Conservation (phyloP, 352 stramenopile genomes). For the Globisporangium paroecandrum region DNA sequence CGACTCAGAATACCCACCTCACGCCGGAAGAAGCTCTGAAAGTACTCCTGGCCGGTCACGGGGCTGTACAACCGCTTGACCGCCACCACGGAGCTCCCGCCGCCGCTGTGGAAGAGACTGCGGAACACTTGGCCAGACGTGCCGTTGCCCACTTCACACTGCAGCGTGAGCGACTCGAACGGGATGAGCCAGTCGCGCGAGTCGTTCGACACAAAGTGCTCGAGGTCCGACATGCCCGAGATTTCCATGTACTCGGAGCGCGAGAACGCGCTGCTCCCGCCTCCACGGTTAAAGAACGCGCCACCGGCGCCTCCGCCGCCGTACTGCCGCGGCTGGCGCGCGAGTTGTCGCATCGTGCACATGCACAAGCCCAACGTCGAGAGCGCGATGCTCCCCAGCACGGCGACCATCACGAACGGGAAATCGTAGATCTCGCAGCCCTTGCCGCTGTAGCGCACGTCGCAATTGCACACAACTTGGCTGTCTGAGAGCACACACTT, state of each 20-base stretch:
- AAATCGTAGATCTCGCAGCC: slow-evolving; percentile 86
- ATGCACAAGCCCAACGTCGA: slow-evolving; percentile 85
- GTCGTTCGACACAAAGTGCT: slow-evolving; percentile 87
- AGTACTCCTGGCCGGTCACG: slow-evolving; percentile 85
- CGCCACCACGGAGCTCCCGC: slow-evolving; percentile 79
- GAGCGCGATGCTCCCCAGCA: slow-evolving; percentile 72
- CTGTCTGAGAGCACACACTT: slow-evolving; percentile 52
- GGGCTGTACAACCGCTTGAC: slow-evolving; percentile 88
- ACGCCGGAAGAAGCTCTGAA: slow-evolving; percentile 88
- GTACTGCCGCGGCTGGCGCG: slow-evolving; percentile 52
- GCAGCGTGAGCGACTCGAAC: slow-evolving; percentile 84
- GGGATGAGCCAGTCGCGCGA: slow-evolving; percentile 88
- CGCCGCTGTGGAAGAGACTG: slow-evolving; percentile 78
- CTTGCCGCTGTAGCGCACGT: slow-evolving; percentile 66
- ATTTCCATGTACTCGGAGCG: slow-evolving; percentile 86
- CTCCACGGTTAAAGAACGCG: slow-evolving; percentile 28
- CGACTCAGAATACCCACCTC: slow-evolving; percentile 86
- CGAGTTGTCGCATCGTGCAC: slow-evolving; percentile 80
- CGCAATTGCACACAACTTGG: slow-evolving; percentile 62
- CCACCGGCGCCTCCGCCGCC: background rate
- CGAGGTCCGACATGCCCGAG: slow-evolving; percentile 79
- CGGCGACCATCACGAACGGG: slow-evolving; percentile 75
- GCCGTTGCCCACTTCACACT: slow-evolving; percentile 82
- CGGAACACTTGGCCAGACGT: slow-evolving; percentile 89
- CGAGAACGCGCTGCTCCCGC: slow-evolving; percentile 55